Base-by-base conservation (phyloP, 257 asterid genomes). In the Eucommia ulmoides region DNA sequence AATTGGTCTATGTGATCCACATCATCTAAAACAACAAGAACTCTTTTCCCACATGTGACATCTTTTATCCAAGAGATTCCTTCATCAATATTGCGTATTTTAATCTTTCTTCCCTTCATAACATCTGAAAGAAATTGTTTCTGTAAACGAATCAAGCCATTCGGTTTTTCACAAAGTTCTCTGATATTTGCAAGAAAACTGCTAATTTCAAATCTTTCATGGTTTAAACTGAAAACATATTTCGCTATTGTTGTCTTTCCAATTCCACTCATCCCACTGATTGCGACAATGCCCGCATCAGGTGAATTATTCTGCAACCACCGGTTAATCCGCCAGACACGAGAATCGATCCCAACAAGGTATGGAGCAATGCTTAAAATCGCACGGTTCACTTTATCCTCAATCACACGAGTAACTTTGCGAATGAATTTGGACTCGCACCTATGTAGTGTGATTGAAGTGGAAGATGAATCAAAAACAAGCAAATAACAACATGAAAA, bases 191-290 rank as follows among this genome's bases (percentile, higher is more conserved):
- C 19, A 41, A 68, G 41, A 49, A 68, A 68, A 54, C 70, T 59
- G 24, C 70, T 61, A 51, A 23, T 22, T 19, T 41, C 53, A 55
- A 68, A 68, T 18, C 54, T 7, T 20, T 24, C 17, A 3, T 21
- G 52, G 19, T 60, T 38, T 42, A 41, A 45, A 41, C 64, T 63
- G 16, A 25, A 68, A 23, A 68, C 35, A 23, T 61, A 63, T 18
- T 51, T 68, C 38, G 58, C 50, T 33, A 62, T 57, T 12, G 74
- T 67, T 7, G 69, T 67, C 68, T 67, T 67, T 19, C 74, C 75
- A 24, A 69, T 57, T 50, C 75, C 75, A 21, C 75, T 67, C 48
- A 58, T 59, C n/a, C 75, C 75, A 6, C 51, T 41, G 7, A 67
- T 15, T 16, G 53, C 70, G 23, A 68, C 5, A 11, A 59, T 49